Conservation (phyloP, 2,329 filamentous ascomycete genomes). For the Hymenoscyphus fructigenus region DNA sequence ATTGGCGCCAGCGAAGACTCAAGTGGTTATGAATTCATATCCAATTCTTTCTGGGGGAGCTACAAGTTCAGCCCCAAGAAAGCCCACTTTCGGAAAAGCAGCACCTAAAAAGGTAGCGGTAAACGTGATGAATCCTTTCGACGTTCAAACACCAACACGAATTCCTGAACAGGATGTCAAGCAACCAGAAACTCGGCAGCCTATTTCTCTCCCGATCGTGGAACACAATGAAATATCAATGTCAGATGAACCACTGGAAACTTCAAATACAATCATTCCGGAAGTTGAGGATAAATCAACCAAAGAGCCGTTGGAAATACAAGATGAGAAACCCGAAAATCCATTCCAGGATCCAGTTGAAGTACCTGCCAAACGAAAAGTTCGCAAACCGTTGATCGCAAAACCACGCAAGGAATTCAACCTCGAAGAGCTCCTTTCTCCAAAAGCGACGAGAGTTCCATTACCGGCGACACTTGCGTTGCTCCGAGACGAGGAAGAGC, state of each 20-base stretch:
- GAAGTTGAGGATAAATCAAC: no score
- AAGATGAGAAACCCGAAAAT: not conserved
- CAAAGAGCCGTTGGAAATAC: no score
- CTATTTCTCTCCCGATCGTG: not conserved
- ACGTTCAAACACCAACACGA: not conserved
- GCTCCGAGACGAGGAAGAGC: constrained; percentile 8
- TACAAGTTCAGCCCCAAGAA: not conserved
- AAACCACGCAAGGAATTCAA: constrained; percentile 5
- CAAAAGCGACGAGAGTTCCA: constrained; percentile 5
- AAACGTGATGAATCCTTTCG: not conserved
- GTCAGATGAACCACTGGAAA: not conserved
- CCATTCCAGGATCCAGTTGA: not conserved
- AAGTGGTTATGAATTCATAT: not conserved
- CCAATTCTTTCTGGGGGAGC: not conserved
- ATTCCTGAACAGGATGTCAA: not conserved
- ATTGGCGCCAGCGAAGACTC: not conserved
- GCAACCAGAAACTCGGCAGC: not conserved
- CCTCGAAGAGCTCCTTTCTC: constrained; percentile 11
- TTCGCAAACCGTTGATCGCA: not conserved
- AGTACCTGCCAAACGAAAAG: not conserved
- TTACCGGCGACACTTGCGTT: constrained; percentile 12
- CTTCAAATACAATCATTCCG: no score
- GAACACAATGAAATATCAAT: no score
- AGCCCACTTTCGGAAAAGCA: not conserved
- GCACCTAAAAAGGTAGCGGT: not conserved